Evolutionary conservation across 1,284 basidiomycete species (phyloP), one percentile per base, ranked within the genome.

Genomic region (Heterobasidion parviporum): DNA sequence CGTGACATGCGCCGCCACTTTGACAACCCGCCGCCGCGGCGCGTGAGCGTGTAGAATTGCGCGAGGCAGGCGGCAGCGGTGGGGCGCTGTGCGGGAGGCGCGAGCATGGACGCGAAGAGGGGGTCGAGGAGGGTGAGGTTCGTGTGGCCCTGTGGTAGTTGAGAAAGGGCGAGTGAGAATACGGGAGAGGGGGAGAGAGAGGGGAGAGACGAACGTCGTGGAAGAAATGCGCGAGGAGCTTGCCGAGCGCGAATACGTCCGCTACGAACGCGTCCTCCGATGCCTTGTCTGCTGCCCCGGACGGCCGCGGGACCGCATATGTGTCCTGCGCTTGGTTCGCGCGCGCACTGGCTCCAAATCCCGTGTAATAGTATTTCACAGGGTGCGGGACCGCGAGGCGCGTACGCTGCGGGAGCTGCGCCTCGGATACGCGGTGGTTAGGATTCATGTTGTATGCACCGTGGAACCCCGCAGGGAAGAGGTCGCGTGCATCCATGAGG

Each of bases 361-460:
- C 52, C 36, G 44, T 53, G 26, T 33, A 53, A 32, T 20, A 53
- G 52, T 53, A 53, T 8, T 34, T 26, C 14, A 53, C 52, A n/a
- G 52, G 52, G 15, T 14, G 18, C 5, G 50, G 9, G 8, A 16
- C 16, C 12, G 35, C 14, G 52, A 53, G 52, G n/a, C 52, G 52
- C 41, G 52, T 43, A 38, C 18, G 52, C 7, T 45, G 52, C 16
- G 18, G 52, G 41, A 53, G 52, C 36, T 26, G 20, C 16, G 35
- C 36, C 41, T 53, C 52, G 10, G 36, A 10, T 1, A 44, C 35
- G 20, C 52, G 52, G 26, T 53, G 52, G 14, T n/a, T 44, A 0
- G 52, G n/a, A 26, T 53, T 53, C 52, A 53, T 53, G 52, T 53
- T 53, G 52, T 43, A 53, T 14, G 52, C 52, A 38, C 52, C 52